Conservation (phyloP, 1,284 basidiomycete genomes). For the Xanthoconium separans region DNA sequence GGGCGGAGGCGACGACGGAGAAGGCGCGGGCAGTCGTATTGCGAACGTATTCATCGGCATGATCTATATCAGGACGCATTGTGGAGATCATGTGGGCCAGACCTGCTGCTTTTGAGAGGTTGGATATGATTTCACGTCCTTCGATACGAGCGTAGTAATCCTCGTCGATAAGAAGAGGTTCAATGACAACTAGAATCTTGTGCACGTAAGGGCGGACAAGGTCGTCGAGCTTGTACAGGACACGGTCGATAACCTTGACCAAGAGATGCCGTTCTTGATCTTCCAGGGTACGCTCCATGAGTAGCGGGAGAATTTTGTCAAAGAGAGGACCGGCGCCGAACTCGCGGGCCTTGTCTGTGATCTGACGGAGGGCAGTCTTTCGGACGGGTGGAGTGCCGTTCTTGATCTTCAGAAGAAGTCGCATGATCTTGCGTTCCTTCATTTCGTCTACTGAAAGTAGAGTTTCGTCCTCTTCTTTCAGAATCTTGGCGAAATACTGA, state of each 20-base stretch:
- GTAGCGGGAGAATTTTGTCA: constrained; percentile 96
- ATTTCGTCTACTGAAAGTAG: constrained; percentile 96
- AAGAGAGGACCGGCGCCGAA: constrained; percentile 99
- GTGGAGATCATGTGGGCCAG: constrained; percentile 99
- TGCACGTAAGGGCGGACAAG: constrained; percentile 98
- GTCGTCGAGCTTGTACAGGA: constrained; percentile 98
- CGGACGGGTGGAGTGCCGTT: constrained; percentile 98
- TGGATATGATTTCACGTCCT: constrained; percentile 99
- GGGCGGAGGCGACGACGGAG: constrained; percentile 97
- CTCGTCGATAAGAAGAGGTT: constrained; percentile 98
- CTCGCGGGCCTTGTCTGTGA: constrained; percentile 99
- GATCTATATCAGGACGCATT: constrained; percentile 99
- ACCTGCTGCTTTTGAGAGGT: constrained; percentile 97
- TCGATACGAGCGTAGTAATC: constrained; percentile 99
- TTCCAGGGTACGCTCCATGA: constrained; percentile 99
- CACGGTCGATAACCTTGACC: constrained; percentile 99
- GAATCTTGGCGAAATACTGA: constrained; percentile 95
- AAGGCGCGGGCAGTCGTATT: constrained; percentile 99
- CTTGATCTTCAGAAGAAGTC: constrained; percentile 99
- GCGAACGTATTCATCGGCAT: constrained; percentile 98
- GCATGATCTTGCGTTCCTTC: constrained; percentile 99
- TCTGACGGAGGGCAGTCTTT: constrained; percentile 96
- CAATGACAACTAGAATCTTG: constrained; percentile 99
- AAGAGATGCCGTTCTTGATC: constrained; percentile 98
- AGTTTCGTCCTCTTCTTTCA: constrained; percentile 94